phyloP scores from a whole-genome alignment of 2,329 filamentous ascomycete species.

The Verticillium tricorpus region DNA sequence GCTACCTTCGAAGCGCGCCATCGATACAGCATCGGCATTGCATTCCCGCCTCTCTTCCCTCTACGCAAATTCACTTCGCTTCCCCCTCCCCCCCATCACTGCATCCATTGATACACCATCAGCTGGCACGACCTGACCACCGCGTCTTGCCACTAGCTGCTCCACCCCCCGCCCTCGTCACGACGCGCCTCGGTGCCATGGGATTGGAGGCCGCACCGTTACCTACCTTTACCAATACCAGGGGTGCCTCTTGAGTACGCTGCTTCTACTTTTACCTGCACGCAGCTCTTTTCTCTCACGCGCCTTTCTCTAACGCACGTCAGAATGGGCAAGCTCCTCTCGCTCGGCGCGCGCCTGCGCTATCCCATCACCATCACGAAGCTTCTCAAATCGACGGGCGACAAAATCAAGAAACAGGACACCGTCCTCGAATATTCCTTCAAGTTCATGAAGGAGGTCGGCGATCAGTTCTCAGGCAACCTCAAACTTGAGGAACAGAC shows the following conservation, averaged over 20 bases:
- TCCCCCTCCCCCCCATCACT: not conserved
- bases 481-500: conserved; percentile 65
- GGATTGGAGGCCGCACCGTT: conserved; percentile 10
- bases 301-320: conserved; percentile 4
- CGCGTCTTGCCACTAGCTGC: conserved; percentile 1
- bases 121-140: not conserved
- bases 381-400: conserved; percentile 71
- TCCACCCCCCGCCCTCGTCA: not conserved
- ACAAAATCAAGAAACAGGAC: conserved; percentile 70
- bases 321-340: conserved; percentile 41
- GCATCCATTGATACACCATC: not conserved
- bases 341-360: conserved; percentile 61
- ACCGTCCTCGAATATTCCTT: conserved; percentile 85
- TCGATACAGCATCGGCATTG: not conserved
- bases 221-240: conserved; percentile 6
- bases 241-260: conserved; percentile 12
- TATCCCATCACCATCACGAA: conserved; percentile 93
- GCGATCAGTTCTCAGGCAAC: conserved; percentile 57
- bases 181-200: conserved; percentile 11
- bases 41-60: not conserved
- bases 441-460: conserved; percentile 71
- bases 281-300: not conserved
- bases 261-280: not conserved
- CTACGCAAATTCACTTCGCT: not conserved
- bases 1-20: not conserved